Evolutionary conservation across 495 filamentous ascomycete genomes (phyloP), one percentile per base, ranked within the genome.

Genomic region (Neurospora discreta): DNA sequence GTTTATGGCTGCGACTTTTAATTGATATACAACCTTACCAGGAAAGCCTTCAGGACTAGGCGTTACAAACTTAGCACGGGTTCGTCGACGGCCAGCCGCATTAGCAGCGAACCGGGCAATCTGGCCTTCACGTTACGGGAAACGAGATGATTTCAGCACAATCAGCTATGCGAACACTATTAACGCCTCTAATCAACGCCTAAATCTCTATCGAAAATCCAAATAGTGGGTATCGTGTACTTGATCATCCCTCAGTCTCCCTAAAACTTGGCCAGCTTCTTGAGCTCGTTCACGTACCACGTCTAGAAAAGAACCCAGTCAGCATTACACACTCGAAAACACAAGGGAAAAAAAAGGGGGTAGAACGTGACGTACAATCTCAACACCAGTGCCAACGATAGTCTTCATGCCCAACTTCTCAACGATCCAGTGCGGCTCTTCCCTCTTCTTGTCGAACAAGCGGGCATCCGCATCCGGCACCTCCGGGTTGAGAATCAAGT

Each of bases 401-500:
- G 77, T 33, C 74, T 79, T 79, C 23, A 83, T 71, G 23, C 82
- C 81, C 68, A 86, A 69, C 44, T 75, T 71, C 67, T 77, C 75
- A 30, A 75, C 68, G 68, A 80, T 76, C 72, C 79, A 84, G 11
- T 79, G 78, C 68, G 75, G 46, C 18, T 78, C 75, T 38, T 80
- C 78, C 33, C 33, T 36, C 73, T 79, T 82, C 44, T 79, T 79
- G 73, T 85, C 71, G 18, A 69, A 74, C 70, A 87, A 9, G n/a
- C 39, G 71, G 23, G 87, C 86, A 73, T 89, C 81, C 38, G 84
- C 78, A 71, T 87, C 86, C 41, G 72, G 68, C 5, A 90, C 75
- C 65, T 81, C 76, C 71, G 83, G 80, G 77, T 90, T 88, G 46
- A 91, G 75, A 43, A 90, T 75, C 44, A 86, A 69, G 20, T 81